Evolutionary conservation across 202 grass and related monocot species (phyloP).

Genomic region (Musa balbisiana): DNA sequence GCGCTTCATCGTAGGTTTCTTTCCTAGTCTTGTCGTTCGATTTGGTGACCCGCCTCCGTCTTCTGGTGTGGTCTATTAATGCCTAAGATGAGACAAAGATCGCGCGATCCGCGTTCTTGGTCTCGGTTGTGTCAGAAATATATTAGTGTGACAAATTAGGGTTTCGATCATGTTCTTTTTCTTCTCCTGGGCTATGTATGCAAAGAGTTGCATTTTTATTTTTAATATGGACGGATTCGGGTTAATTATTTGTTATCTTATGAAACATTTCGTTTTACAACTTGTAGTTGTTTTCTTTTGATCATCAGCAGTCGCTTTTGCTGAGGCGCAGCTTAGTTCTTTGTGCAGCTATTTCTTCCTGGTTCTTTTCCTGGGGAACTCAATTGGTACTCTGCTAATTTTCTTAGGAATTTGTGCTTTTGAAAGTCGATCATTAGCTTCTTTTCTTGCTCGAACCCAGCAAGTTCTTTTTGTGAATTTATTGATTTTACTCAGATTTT

Average conservation of each 20-base stretch:
- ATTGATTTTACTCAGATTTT: too few relatives aligned
- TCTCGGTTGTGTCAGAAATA: background rate
- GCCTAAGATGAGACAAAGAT: background rate
- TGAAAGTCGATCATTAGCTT: background rate
- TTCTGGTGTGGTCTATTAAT: background rate
- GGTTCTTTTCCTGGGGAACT: background rate
- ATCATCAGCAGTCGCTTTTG: background rate
- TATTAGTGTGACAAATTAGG: background rate
- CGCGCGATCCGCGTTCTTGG: background rate
- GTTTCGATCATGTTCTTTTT: background rate
- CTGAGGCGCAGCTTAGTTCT: background rate
- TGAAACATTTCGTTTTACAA: too few relatives aligned
- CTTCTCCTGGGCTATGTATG: too few relatives aligned
- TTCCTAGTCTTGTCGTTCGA: background rate
- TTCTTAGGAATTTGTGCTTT: background rate
- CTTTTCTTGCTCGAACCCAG: too few relatives aligned
- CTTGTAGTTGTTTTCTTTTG: too few relatives aligned
- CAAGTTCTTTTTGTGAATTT: too few relatives aligned
- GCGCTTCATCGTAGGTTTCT: constrained; percentile 35
- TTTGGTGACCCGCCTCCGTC: background rate
- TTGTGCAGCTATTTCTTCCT: background rate
- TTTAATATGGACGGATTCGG: background rate
- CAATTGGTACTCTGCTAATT: background rate
- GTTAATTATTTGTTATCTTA: background rate
- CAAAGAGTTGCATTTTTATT: too few relatives aligned